Base-by-base conservation (phyloP, 352 stramenopile genomes). In the Phytophthora quininea region DNA sequence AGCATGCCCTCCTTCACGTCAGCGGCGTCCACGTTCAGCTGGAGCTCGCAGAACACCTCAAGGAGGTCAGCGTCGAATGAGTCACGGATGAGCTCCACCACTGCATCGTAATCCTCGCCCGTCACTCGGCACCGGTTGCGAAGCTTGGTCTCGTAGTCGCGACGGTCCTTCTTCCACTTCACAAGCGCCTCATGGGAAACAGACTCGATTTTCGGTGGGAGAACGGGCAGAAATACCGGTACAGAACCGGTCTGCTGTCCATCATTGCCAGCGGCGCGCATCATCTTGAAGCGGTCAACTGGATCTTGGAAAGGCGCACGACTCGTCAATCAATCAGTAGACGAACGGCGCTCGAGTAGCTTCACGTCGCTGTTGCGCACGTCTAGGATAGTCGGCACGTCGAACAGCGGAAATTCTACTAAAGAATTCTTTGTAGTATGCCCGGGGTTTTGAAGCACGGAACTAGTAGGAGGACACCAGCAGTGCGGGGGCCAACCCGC, bases 381-480 rank as follows among this genome's bases (percentile, higher is more conserved):
- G 37, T 43, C 12, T 24, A 24, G 19, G 12, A 43, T 12, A 43
- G 37, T 43, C 7, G 37, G 37, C 37, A 12, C 37, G 37, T 43
- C 19, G 37, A 43, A 14, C 37, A 43, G 37, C 12, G 37, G 12
- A 14, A 43, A 43, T 43, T 43, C 37, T 12, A 43, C 37, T 43
- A 43, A 43, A 43, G 37, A 43, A 43, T 43, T 43, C 37, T 43
- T 43, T 43, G 37, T 43, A 43, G 37, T 43, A 43, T 43, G 19
- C 19, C 19, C 19, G 19, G 19, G 19, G 19, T 24, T 24, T 24
- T 24, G 19, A 24, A 24, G 19, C 19, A 24, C 19, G 19, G 19
- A 24, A 24, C 19, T 24, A 24, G 19, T 24, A 24, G 19, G 19
- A 24, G 19, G 19, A 24, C 19, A 24, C 19, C 19, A 24, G 19